A percentile compares a stretch with the other conserved stretches of the same genome.
phyloP scores from a whole-genome alignment of 2,329 filamentous ascomycete genomes.

The Pseudovirgaria hyperparasitica region DNA sequence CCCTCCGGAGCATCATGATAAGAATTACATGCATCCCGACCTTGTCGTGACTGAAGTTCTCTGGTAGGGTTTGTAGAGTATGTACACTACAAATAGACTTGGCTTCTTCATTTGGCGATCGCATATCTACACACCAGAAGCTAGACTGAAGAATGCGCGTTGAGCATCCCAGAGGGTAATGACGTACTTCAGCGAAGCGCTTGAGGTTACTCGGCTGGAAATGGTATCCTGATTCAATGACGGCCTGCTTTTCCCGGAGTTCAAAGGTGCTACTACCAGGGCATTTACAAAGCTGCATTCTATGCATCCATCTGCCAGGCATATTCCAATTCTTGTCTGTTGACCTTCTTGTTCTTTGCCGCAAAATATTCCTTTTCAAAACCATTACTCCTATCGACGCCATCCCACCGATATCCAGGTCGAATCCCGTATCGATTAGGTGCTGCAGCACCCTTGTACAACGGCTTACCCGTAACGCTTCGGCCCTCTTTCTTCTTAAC shows the following conservation, averaged over 20 bases:
- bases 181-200: no score
- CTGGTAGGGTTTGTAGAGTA: slow-evolving; percentile 30
- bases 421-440: slow-evolving; percentile 91
- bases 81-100: no score
- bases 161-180: no score
- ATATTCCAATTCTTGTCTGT: slow-evolving; percentile 72
- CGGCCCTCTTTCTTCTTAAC: slow-evolving; percentile 35
- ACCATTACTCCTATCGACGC: slow-evolving; percentile 84
- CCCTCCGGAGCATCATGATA: slow-evolving; percentile 21
- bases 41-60: slow-evolving; percentile 35
- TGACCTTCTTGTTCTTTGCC: slow-evolving; percentile 63
- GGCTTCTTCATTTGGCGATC: no score
- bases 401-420: slow-evolving; percentile 92
- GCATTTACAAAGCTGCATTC: no score
- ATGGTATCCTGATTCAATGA: no score
- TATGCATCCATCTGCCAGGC: slow-evolving; percentile 97
- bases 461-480: slow-evolving; percentile 42
- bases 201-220: no score
- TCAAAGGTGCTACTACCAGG: no score
- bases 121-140: no score
- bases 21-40: slow-evolving; percentile 14
- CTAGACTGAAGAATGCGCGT: no score
- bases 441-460: slow-evolving; percentile 67
- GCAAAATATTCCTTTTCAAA: slow-evolving; percentile 92
- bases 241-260: no score